Evolutionary conservation across 1,284 basidiomycete genomes (phyloP).

Genomic region (Trametes versicolor): DNA sequence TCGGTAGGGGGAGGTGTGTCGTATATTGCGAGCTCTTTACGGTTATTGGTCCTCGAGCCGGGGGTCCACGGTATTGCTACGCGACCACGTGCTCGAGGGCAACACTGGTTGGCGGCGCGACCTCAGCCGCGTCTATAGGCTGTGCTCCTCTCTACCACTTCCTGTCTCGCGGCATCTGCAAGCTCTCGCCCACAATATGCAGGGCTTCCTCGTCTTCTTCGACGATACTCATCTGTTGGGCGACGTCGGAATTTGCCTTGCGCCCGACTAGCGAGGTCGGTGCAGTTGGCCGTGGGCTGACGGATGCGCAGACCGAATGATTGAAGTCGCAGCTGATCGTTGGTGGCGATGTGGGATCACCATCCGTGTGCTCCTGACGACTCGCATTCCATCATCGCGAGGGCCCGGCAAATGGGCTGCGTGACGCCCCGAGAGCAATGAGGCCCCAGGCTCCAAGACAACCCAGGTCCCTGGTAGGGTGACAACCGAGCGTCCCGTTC

Average conservation of each 20-base stretch:
- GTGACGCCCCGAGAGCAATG: conserved; percentile 27
- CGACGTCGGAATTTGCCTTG: not conserved
- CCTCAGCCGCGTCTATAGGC: conserved; percentile 9
- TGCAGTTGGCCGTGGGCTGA: conserved; percentile 8
- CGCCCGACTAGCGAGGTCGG: not conserved
- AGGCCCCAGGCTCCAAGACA: conserved; percentile 21
- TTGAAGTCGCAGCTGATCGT: conserved; percentile 30
- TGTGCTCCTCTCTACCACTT: conserved; percentile 16
- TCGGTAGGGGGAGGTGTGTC: not conserved
- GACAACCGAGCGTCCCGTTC: conserved; percentile 28
- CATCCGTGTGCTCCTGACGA: conserved; percentile 25
- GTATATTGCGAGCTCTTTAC: not conserved
- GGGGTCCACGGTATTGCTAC: not conserved
- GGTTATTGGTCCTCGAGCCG: not conserved
- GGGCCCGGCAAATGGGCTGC: conserved; percentile 18
- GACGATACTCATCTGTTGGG: not conserved
- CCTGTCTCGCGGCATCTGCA: not conserved
- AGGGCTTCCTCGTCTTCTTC: too few relatives aligned
- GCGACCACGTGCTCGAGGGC: conserved; percentile 21
- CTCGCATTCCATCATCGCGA: conserved; percentile 31
- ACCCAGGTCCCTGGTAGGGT: conserved; percentile 14
- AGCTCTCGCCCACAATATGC: not conserved
- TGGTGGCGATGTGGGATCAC: conserved; percentile 36
- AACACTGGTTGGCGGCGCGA: conserved; percentile 15
- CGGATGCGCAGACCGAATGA: conserved; percentile 22